A percentile compares a stretch with the other conserved stretches of the same genome.
Evolutionary conservation across 129 eudicot species (phyloP).

Genomic region (Dittrichia graveolens): DNA sequence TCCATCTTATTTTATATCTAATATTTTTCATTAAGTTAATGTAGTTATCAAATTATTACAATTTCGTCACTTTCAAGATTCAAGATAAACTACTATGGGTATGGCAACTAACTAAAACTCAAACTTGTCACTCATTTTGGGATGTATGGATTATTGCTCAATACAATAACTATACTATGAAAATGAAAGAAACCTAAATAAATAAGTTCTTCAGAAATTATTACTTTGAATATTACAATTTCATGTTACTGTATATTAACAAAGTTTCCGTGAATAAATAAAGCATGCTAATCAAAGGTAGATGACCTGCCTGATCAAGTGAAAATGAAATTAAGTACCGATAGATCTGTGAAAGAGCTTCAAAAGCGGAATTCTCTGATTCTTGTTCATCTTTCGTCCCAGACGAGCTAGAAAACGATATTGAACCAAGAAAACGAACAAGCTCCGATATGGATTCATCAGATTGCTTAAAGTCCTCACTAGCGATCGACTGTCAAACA

Average conservation of each 20-base stretch:
- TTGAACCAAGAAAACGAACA: conserved; percentile 48
- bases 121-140: no score
- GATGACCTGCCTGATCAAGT: conserved; percentile 55
- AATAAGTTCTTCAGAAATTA: not conserved
- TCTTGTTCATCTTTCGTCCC: conserved; percentile 47
- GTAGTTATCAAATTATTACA: no score
- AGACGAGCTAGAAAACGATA: conserved; percentile 37
- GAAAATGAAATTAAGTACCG: conserved; percentile 47
- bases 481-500: conserved; percentile 52
- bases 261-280: not conserved
- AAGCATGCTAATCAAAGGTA: not conserved
- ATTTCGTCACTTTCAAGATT: no score
- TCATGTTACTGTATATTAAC: not conserved
- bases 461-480: conserved; percentile 52
- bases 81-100: no score
- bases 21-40: no score
- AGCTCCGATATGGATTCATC: conserved; percentile 47
- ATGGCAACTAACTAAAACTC: no score
- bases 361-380: conserved; percentile 38
- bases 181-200: not conserved
- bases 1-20: no score
- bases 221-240: not conserved
- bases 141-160: no score
- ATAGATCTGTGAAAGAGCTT: conserved; percentile 49
- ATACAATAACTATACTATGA: no score